Conservation (phyloP, 2,329 filamentous ascomycete genomes). For the Dothideomycetidae sp. region DNA sequence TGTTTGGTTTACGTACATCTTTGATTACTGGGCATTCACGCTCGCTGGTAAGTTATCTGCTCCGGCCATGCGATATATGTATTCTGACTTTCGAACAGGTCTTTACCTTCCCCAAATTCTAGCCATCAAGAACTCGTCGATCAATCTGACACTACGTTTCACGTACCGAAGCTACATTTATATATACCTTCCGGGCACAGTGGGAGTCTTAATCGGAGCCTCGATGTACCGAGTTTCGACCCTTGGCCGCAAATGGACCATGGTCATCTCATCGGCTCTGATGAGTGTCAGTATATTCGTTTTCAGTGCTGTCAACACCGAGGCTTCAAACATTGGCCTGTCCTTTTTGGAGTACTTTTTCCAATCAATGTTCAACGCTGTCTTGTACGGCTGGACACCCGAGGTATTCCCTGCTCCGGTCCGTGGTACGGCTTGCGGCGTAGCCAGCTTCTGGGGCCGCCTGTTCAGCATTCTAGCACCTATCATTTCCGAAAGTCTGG, state of each 20-base stretch:
- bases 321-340: slow-evolving; percentile 34
- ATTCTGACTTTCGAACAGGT: slow-evolving; percentile 19
- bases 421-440: slow-evolving; percentile 38
- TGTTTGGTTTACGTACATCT: slow-evolving; percentile 38
- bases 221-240: slow-evolving; percentile 33
- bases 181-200: slow-evolving; percentile 39
- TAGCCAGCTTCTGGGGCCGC: slow-evolving; percentile 45
- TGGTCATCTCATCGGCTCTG: slow-evolving; percentile 29
- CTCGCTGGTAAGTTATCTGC: slow-evolving; percentile 25
- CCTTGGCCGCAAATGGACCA: slow-evolving; percentile 33
- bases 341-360: slow-evolving; percentile 41
- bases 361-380: slow-evolving; percentile 38
- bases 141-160: slow-evolving; percentile 29
- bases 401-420: slow-evolving; percentile 39
- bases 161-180: slow-evolving; percentile 42
- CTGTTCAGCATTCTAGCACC: slow-evolving; percentile 45
- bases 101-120: slow-evolving; percentile 38
- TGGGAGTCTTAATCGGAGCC: slow-evolving; percentile 37
- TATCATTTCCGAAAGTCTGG: slow-evolving; percentile 37
- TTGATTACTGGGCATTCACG: slow-evolving; percentile 38
- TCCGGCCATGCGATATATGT: no score
- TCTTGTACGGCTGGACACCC: slow-evolving; percentile 39
- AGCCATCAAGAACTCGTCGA: slow-evolving; percentile 36
- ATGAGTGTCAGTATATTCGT: slow-evolving; percentile 33
- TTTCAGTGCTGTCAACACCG: slow-evolving; percentile 31